Evolutionary conservation across 2,329 filamentous ascomycete genomes (phyloP), one percentile per base, ranked within the genome.

Genomic region (Pseudonectria foliicola): DNA sequence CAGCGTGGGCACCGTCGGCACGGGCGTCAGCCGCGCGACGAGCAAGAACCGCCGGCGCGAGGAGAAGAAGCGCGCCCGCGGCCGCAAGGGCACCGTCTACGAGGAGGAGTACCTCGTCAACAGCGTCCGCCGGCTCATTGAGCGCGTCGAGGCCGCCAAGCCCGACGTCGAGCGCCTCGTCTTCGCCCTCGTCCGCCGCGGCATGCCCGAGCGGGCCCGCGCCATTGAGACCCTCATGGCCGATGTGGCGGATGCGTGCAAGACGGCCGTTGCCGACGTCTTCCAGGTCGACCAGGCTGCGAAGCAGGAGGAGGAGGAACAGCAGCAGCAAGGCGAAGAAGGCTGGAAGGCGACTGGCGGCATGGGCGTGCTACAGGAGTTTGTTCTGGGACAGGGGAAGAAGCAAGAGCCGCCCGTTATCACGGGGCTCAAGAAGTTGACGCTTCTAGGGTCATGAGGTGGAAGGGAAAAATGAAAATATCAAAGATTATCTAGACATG

Each of bases 91-190:
- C 10, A 95, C 86, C 12, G 85, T 98, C 5, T 98, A 98, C 60
- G 92, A 98, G 60, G 90, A 96, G 56, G 92, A 96, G 61, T 98
- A 98, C 59, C 75, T 98, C 5, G 81, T 95, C 39, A 92, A 89
- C 58, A 90, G 82, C 48, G 80, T 96, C 25, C 76, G 82, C 10
- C 72, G 92, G 15, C 70, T 98, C 24, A 76, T 95, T 11, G 87
- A 94, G 57, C 73, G 89, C 25, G 77, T 95, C 14, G 87, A 89
- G 57, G 70, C 69, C 14, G 73, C 82, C 3, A 73, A 79, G 33
- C 71, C 75, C 1, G 92, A 98, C 57, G 76, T 86, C 1, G 73
- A 78, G 53, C 65, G 80, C 12, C 69, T 96, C 7, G 74, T 95
- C 0, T 79, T 84, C 45, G 88, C 83, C 0, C 66, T 96, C 38